A percentile compares a stretch with the other conserved stretches of the same genome.
Conservation (phyloP, 2,329 filamentous ascomycete species). For the Phialocephala sp. region DNA sequence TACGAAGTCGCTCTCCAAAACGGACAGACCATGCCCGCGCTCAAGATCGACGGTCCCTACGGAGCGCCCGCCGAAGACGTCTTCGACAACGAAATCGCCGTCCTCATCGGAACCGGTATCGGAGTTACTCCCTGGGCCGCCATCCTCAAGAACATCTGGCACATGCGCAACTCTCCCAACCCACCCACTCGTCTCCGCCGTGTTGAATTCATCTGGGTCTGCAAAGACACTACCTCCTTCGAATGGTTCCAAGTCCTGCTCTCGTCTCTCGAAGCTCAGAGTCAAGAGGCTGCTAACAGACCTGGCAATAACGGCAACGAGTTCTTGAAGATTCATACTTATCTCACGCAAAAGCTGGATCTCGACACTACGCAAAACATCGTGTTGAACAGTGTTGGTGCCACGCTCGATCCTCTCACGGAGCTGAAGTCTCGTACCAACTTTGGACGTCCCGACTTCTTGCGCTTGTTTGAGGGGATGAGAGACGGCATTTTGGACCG, state of each 20-base stretch:
- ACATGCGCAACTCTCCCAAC: conserved; percentile 88
- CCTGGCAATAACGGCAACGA: conserved; percentile 73
- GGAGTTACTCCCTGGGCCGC: conserved; percentile 87
- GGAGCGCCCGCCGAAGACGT: conserved; percentile 97
- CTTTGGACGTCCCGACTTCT: conserved; percentile 93
- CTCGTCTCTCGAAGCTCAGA: conserved; percentile 88
- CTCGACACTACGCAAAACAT: conserved; percentile 95
- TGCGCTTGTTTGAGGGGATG: conserved; percentile 80
- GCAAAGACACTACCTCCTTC: conserved; percentile 92
- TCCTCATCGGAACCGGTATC: conserved; percentile 85
- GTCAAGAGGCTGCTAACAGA: conserved; percentile 69
- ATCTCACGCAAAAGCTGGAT: conserved; percentile 92
- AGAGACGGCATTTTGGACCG: conserved; percentile 84
- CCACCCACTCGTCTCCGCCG: conserved; percentile 86
- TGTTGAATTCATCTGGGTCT: conserved; percentile 99
- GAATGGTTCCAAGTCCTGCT: conserved; percentile 99
- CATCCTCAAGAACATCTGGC: conserved; percentile 98
- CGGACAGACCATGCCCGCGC: conserved; percentile 86
- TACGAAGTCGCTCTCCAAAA: conserved; percentile 96
- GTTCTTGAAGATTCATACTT: conserved; percentile 97
- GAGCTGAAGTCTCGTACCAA: conserved; percentile 90
- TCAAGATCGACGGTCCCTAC: conserved; percentile 94
- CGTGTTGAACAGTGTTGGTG: conserved; percentile 91
- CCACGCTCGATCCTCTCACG: conserved; percentile 86
- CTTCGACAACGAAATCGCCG: conserved; percentile 89